A percentile compares a stretch with the other conserved stretches of the same genome.
These are phyloP conservation scores for Aurinia saxatilis DNA, from an alignment of 345 rosid species.

Conservation along the genomic window DNA sequence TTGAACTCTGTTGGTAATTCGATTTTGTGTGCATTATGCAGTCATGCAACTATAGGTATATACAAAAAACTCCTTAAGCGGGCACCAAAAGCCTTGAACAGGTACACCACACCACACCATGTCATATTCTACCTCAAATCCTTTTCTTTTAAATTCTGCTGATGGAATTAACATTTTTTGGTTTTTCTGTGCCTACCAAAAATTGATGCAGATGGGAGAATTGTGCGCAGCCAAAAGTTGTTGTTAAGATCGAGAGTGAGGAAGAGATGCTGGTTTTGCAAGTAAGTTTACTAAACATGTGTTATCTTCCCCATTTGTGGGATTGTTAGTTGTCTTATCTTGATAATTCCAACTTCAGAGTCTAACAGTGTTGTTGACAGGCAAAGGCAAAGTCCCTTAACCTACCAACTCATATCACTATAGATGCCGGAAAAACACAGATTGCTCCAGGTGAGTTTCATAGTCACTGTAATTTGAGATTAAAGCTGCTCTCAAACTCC, in stretches of 20 bases:
- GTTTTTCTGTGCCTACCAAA: neutral
- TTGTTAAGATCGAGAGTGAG: constrained; percentile 86
- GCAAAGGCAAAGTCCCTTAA: constrained; percentile 79
- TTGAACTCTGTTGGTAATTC: neutral
- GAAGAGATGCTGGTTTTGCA: constrained; percentile 82
- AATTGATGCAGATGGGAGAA: constrained; percentile 71
- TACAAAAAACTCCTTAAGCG: constrained; percentile 70
- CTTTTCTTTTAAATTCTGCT: too few relatives aligned
- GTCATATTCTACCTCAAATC: neutral
- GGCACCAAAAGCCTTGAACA: constrained; percentile 80
- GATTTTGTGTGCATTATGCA: constrained; percentile 19
- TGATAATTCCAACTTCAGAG: neutral
- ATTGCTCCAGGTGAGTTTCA: constrained; percentile 87
- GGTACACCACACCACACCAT: constrained; percentile 32
- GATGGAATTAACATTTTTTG: neutral
- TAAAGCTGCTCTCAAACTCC: neutral
- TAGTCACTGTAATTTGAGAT: neutral
- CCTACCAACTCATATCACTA: constrained; percentile 84
- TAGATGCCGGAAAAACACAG: constrained; percentile 98
- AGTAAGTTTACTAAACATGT: constrained; percentile 42
- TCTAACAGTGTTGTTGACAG: constrained; percentile 36
- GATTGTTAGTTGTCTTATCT: neutral
- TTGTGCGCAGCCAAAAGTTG: constrained; percentile 96
- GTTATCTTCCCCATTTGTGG: neutral
- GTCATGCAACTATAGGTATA: constrained; percentile 97